Evolutionary conservation across 2,329 filamentous ascomycete species (phyloP).

Genomic region (Monilinia aucupariae): DNA sequence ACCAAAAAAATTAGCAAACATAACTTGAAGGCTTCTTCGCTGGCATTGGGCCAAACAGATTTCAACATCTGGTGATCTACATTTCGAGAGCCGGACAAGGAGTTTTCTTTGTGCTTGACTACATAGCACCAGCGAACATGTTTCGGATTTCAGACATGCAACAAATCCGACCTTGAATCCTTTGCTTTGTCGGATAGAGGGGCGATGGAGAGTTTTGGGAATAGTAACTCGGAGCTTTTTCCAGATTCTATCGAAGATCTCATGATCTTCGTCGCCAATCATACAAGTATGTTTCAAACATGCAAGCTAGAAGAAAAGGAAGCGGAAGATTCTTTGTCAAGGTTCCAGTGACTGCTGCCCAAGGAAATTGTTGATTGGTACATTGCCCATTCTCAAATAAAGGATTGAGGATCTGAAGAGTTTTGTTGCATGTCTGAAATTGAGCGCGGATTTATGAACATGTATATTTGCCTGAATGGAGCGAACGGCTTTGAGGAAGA

Average conservation of each 20-base stretch:
- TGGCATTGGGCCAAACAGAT: too few relatives aligned
- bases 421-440: conserved; percentile 9
- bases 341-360: not conserved
- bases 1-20: not conserved
- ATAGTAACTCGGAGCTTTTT: not conserved
- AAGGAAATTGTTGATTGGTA: not conserved
- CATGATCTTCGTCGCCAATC: not conserved
- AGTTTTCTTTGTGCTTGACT: not conserved
- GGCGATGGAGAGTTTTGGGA: not conserved
- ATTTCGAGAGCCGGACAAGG: not conserved
- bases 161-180: not conserved
- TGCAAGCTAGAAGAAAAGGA: not conserved
- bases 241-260: not conserved
- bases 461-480: not conserved
- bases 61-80: not conserved
- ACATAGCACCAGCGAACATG: conserved; percentile 2
- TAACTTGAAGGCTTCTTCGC: not conserved
- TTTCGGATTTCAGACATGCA: conserved; percentile 15
- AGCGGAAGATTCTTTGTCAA: not conserved
- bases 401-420: not conserved
- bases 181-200: not conserved
- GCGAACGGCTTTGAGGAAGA: not conserved
- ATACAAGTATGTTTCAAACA: too few relatives aligned
- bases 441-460: not conserved
- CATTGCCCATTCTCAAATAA: not conserved